phyloP scores from a whole-genome alignment of 352 stramenopile genomes.

The Aphanomyces stellatus region DNA sequence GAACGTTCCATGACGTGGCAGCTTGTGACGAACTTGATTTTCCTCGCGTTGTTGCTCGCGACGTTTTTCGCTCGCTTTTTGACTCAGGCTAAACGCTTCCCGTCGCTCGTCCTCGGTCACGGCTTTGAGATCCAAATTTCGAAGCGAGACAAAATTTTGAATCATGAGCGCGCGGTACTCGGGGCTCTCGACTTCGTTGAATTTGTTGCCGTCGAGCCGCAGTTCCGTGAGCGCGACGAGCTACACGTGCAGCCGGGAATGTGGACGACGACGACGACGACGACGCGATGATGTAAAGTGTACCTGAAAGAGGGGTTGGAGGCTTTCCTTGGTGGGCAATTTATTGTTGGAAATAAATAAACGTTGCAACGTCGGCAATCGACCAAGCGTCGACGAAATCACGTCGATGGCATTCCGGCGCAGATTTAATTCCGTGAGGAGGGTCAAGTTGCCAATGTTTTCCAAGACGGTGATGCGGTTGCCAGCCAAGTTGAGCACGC shows the following conservation, averaged over 20 bases:
- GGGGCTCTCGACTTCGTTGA: conserved; percentile 36
- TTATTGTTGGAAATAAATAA: conserved; percentile 89
- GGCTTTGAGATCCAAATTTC: conserved; percentile 76
- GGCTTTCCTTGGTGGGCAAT: conserved; percentile 56
- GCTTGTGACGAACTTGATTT: conserved; percentile 19
- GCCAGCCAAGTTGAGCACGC: conserved; percentile 87
- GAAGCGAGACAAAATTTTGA: conserved; percentile 55
- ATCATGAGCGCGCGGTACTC: conserved; percentile 69
- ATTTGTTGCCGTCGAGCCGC: conserved; percentile 75
- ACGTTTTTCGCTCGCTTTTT: conserved; percentile 37
- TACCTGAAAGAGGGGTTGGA: conserved; percentile 60
- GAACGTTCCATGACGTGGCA: too few species aligned
- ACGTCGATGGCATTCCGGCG: conserved; percentile 65
- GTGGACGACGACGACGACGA: too few species aligned
- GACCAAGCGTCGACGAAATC: conserved; percentile 43
- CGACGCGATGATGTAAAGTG: not conserved
- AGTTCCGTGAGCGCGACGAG: conserved; percentile 74
- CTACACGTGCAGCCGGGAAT: conserved; percentile 13
- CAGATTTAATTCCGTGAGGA: conserved; percentile 88
- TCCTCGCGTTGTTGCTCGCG: conserved; percentile 21
- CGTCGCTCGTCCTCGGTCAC: conserved; percentile 71
- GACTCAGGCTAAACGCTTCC: conserved; percentile 31
- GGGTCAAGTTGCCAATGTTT: conserved; percentile 60
- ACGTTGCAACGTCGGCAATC: conserved; percentile 67
- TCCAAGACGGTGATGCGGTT: conserved; percentile 74